Conservation (phyloP, 176 grass and related monocot genomes). For the Cymbopogon citratus region DNA sequence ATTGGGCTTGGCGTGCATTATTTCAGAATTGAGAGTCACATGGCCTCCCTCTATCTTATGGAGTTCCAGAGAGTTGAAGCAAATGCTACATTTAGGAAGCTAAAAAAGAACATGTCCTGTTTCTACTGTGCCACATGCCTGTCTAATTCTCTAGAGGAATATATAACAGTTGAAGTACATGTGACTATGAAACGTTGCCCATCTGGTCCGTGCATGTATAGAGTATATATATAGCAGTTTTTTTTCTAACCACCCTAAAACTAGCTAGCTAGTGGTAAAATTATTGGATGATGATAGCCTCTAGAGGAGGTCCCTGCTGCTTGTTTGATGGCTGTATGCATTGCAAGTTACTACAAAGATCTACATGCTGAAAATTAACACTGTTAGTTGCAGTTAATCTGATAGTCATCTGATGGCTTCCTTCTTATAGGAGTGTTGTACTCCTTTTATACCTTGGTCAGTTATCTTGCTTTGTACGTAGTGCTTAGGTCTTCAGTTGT, state of each 20-base stretch:
- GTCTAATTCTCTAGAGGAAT: neutral
- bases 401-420: neutral
- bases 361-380: neutral
- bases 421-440: neutral
- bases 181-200: neutral
- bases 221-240: neutral
- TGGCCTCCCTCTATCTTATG: constrained; percentile 24
- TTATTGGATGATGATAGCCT: neutral
- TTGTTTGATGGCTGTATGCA: neutral
- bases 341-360: neutral
- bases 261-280: neutral
- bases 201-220: neutral
- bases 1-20: neutral
- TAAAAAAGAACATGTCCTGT: constrained; percentile 15
- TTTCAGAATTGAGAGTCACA: constrained; percentile 2
- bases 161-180: constrained; percentile 22
- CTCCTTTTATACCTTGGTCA: too few species aligned
- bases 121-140: constrained; percentile 32
- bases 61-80: constrained; percentile 17
- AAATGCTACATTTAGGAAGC: constrained; percentile 22
- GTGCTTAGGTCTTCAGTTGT: too few species aligned
- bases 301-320: neutral
- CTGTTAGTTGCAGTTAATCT: neutral
- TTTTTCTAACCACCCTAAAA: neutral
- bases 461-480: too few species aligned